These are phyloP conservation scores for Parathielavia appendiculata DNA, from an alignment of 495 filamentous ascomycete species.

Conservation along the genomic window DNA sequence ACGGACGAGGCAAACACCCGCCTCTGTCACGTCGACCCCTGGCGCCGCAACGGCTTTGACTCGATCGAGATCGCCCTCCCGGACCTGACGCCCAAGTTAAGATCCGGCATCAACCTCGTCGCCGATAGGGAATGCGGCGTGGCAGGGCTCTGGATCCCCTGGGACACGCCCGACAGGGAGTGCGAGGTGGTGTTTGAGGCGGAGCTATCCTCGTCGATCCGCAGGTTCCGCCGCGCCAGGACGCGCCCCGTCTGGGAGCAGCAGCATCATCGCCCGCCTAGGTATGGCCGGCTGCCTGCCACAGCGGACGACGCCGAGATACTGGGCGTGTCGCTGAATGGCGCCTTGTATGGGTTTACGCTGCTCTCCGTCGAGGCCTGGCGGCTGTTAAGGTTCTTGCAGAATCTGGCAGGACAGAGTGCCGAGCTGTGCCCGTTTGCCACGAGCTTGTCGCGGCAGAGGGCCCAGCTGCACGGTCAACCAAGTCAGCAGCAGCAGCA, in stretches of 20 bases:
- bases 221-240: conserved; percentile 42
- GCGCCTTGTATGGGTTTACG: conserved; percentile 58
- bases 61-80: conserved; percentile 35
- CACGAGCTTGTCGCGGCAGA: neutral
- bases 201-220: conserved; percentile 45
- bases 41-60: conserved; percentile 34
- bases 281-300: conserved; percentile 29
- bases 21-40: conserved; percentile 35
- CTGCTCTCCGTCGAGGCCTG: conserved; percentile 50
- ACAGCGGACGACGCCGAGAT: conserved; percentile 38
- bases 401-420: conserved; percentile 48
- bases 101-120: conserved; percentile 38
- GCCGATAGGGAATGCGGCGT: conserved; percentile 46
- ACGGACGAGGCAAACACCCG: neutral
- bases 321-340: conserved; percentile 62
- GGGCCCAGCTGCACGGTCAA: neutral
- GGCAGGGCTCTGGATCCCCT: conserved; percentile 48
- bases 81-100: conserved; percentile 15
- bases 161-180: conserved; percentile 34
- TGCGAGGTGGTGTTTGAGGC: conserved; percentile 49
- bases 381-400: conserved; percentile 58
- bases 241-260: conserved; percentile 43
- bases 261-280: conserved; percentile 18
- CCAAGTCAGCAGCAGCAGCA: conserved; percentile 9
- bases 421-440: conserved; percentile 22